Conservation (phyloP, 768 basidiomycete species). For the Cubamyces lactineus region DNA sequence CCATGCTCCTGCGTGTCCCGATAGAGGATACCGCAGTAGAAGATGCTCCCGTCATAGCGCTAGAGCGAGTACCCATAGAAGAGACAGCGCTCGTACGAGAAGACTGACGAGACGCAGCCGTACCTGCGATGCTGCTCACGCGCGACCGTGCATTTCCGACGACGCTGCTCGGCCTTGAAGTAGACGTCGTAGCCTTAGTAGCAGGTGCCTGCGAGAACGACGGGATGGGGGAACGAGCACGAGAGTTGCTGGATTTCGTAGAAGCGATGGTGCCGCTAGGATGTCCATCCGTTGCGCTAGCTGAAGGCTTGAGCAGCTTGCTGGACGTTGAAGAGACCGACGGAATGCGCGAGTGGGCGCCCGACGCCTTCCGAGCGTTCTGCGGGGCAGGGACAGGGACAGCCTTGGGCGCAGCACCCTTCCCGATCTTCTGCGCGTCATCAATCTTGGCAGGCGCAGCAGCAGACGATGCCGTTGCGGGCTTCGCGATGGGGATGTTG, state of each 20-base stretch:
- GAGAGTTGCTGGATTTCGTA: conserved; percentile 21
- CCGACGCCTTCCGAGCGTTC: conserved; percentile 20
- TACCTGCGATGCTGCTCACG: conserved; percentile 21
- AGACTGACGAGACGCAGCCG: conserved; percentile 13
- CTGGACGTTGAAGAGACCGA: conserved; percentile 17
- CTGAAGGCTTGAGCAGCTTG: conserved; percentile 15
- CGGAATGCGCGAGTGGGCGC: conserved; percentile 12
- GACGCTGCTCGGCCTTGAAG: conserved; percentile 13
- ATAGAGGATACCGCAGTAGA: conserved; percentile 46
- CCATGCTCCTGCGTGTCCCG: conserved; percentile 42
- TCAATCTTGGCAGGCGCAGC: conserved; percentile 5
- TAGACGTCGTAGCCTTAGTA: conserved; percentile 15
- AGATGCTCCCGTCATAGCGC: conserved; percentile 31
- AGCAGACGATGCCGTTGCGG: conserved; percentile 19
- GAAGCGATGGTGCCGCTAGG: conserved; percentile 15
- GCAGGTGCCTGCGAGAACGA: conserved; percentile 26
- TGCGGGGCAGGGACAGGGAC: conserved; percentile 1
- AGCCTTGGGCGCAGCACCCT: conserved; percentile 12
- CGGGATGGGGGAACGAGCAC: conserved; percentile 33
- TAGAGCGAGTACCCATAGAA: conserved; percentile 37
- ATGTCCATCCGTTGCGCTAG: conserved; percentile 3
- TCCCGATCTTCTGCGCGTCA: conserved; percentile 8
- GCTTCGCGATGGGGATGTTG: conserved; percentile 35
- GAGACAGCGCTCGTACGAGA: conserved; percentile 24
- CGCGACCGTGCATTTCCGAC: conserved; percentile 33